phyloP scores from a whole-genome alignment of 1,284 basidiomycete species.

The Exsudoporus floridanus region DNA sequence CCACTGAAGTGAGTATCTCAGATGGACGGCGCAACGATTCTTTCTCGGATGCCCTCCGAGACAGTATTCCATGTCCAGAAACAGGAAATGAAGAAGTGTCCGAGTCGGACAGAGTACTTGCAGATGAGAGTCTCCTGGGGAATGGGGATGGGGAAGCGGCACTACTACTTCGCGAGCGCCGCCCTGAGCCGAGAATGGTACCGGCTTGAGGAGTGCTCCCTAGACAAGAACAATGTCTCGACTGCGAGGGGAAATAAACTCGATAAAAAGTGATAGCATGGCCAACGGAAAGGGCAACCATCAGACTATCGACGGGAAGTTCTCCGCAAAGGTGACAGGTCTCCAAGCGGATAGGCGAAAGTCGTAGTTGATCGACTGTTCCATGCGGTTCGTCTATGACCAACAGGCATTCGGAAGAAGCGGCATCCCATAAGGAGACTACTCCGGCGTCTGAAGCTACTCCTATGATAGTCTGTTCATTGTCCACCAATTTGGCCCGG shows the following conservation, averaged over 20 bases:
- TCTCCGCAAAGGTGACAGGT: slow-evolving; percentile 69
- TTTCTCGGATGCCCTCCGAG: slow-evolving; percentile 67
- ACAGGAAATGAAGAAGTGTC: slow-evolving; percentile 64
- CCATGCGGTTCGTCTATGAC: slow-evolving; percentile 60
- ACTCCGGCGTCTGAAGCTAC: slow-evolving; percentile 65
- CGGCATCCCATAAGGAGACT: slow-evolving; percentile 69
- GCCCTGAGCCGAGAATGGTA: slow-evolving; percentile 47
- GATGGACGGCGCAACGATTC: slow-evolving; percentile 51
- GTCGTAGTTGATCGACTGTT: slow-evolving; percentile 49
- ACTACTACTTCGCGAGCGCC: slow-evolving; percentile 61
- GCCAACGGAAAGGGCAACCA: slow-evolving; percentile 61
- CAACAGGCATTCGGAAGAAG: slow-evolving; percentile 57
- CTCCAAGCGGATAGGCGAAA: slow-evolving; percentile 50
- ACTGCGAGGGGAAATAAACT: slow-evolving; percentile 56
- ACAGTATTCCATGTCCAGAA: slow-evolving; percentile 74
- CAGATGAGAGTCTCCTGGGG: slow-evolving; percentile 42
- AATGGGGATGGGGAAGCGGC: slow-evolving; percentile 51
- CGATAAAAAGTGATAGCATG: slow-evolving; percentile 61
- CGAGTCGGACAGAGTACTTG: slow-evolving; percentile 41
- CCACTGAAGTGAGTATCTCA: slow-evolving; percentile 53
- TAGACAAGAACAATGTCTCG: slow-evolving; percentile 65
- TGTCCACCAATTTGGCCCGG: slow-evolving; percentile 49
- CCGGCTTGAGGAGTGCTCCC: slow-evolving; percentile 46
- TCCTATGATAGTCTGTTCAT: slow-evolving; percentile 52
- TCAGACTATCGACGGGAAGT: slow-evolving; percentile 59